Evolutionary conservation across 2,329 filamentous ascomycete species (phyloP), one percentile per base, ranked within the genome.

Genomic region (Fusarium concolor): DNA sequence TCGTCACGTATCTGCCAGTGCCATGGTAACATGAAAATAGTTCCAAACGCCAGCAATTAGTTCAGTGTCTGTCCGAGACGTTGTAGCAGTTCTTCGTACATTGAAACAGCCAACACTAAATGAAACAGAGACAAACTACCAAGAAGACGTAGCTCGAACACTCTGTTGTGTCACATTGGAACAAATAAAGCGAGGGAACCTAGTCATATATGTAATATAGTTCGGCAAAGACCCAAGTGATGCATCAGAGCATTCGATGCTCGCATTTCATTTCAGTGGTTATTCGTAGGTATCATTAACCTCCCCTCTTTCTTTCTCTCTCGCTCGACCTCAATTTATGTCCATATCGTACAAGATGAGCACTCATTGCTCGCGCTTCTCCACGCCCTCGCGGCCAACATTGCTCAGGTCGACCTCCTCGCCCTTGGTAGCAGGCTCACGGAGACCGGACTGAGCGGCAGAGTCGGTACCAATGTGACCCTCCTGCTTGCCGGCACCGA

Each of bases 401-500:
- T 81, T 79, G 75, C 84, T 88, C 76, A 90, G 80, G 73, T 87
- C 85, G 43, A 83, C 82, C 6, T 84, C 81, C 74, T 70, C 85
- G 41, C 82, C 83, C 65, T 85, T 86, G 38, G 89, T 89, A 6
- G 87, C 86, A 5, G 88, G 87, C 59, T 82, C 88, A 20, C 86
- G 82, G 50, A 91, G 79, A 10, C 87, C 88, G 24, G 82, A 79
- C 35, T 83, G 79, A 14, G 85, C 80, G 4, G 78, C 82, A 20
- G 78, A 78, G 38, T 81, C 83, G 1, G 82, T 83, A 6, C 87
- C 86, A 44, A 89, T 79, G 64, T 86, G 83, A 52, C 81, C 85
- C 69, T 85, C 77, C n/a, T 62, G 47, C 62, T 84, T 79, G 20
- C 90, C 90, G 35, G 89, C 87, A 67, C 90, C 90, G 46, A 92